These are phyloP conservation scores for Ilex aquifolium DNA, from an alignment of 257 asterid species.

Conservation along the genomic window DNA sequence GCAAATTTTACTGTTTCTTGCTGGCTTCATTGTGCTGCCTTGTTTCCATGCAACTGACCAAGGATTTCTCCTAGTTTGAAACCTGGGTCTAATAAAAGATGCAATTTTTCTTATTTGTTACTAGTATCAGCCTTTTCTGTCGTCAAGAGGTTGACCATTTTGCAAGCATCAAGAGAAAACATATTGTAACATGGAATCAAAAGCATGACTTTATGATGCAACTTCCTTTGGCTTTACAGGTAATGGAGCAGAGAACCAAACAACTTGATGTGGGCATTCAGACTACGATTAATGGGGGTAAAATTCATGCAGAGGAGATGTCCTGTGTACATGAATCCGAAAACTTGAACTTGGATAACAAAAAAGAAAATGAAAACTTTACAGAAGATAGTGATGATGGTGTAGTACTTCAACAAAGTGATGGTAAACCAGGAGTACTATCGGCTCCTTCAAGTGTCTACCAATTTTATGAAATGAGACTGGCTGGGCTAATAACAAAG, in stretches of 20 bases:
- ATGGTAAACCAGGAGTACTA: constrained; percentile 44
- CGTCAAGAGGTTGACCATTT: no score
- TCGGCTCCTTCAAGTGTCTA: constrained; percentile 39
- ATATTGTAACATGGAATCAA: no score
- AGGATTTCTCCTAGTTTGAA: no score
- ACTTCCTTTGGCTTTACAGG: constrained; percentile 24
- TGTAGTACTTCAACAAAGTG: constrained; percentile 38
- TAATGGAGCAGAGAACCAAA: constrained; percentile 48
- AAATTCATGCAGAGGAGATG: constrained; percentile 37
- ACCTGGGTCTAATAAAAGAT: no score
- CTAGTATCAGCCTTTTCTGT: no score
- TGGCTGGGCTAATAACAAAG: constrained; percentile 54
- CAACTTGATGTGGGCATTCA: constrained; percentile 26
- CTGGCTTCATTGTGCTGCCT: no score
- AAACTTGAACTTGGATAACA: constrained; percentile 29
- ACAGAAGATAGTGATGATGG: constrained; percentile 42
- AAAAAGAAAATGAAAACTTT: constrained; percentile 50
- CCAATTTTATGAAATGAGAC: constrained; percentile 65
- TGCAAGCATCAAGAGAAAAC: no score
- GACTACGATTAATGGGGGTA: constrained; percentile 28
- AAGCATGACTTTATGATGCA: no score
- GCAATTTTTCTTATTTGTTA: no score
- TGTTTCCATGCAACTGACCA: no score
- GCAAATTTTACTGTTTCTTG: no score
- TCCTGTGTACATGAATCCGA: constrained; percentile 39